Evolutionary conservation across 2,329 filamentous ascomycete species (phyloP), one percentile per base, ranked within the genome.

Genomic region (Chaetomiaceae sp.): DNA sequence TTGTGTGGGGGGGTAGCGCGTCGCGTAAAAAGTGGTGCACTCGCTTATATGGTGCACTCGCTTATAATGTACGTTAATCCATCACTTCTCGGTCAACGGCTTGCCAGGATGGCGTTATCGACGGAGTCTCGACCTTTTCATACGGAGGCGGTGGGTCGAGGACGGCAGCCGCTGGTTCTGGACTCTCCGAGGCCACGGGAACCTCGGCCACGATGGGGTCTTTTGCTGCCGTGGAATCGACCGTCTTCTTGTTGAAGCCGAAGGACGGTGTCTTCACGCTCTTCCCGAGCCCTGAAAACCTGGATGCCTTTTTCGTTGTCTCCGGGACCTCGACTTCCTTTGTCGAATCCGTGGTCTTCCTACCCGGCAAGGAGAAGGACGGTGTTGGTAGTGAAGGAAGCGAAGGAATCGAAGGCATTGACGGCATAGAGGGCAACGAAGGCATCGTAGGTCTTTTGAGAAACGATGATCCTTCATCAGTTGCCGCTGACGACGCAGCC

Each of bases 361-460:
- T 39, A 13, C 48, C 33, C 1, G 37, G 8, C 12, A 53, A 30
- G 0, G 44, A 51, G 10, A 55, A 35, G 1, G 51, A 44, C 1
- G 48, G 19, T 3, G 34, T 48, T 2, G 47, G 41, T 8, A 53
- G n/a, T 0, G 54, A 51, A 5, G 46, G 35, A 4, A 52, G 19
- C 9, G 53, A 48, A 3, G 43, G 33, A 17, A 37, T 6, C 7
- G 20, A 37, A 7, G 50, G 34, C 23, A 53, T 12, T 0, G 51
- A 50, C 9, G 38, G 37, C 3, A 50, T 35, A 3, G 48, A 46
- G 2, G 45, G 30, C 20, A 33, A 30, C 16, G 39, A 41, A 12
- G 49, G 44, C 14, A 48, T 23, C 14, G 35, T 47, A 1, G 51
- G 51, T 7, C 46, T 23, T 14, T 50, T 50, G 8, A 53, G 21